Percentiles rank a stretch among this genome's conserved stretches.
Conservation (phyloP, 345 rosid genomes). For the Eucalyptus erythrocorys region DNA sequence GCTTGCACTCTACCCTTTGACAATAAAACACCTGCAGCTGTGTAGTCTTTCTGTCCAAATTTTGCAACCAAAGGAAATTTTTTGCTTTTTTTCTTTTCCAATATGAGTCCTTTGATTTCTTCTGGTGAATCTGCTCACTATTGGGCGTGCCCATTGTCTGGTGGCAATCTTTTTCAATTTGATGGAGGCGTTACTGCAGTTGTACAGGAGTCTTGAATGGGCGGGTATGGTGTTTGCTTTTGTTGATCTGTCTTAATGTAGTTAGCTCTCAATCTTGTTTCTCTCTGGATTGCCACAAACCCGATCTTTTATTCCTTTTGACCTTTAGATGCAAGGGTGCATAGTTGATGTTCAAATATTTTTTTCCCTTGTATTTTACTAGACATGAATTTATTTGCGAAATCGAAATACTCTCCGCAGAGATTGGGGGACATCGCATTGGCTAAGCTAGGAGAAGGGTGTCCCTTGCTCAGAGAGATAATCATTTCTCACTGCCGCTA, state of each 20-base stretch:
- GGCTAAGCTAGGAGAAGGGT: conserved; percentile 77
- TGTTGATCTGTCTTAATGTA: background rate
- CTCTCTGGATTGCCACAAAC: background rate
- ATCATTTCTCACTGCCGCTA: conserved; percentile 82
- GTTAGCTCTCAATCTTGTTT: background rate
- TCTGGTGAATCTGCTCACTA: background rate
- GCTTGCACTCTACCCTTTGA: background rate
- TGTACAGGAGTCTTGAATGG: background rate
- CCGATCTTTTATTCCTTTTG: background rate
- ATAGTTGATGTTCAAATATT: background rate
- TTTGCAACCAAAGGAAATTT: background rate
- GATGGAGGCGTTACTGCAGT: background rate
- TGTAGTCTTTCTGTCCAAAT: background rate
- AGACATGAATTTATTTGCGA: background rate
- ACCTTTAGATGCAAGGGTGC: background rate
- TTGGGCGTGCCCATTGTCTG: background rate
- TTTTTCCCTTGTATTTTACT: background rate
- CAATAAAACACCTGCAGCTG: background rate
- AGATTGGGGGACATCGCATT: conserved; percentile 67
- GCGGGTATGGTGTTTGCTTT: background rate
- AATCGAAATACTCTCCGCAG: conserved; percentile 8
- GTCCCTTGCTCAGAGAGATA: conserved; percentile 61
- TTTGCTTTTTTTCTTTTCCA: background rate
- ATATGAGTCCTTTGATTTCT: background rate
- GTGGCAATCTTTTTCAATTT: background rate